Percentiles rank a stretch among this genome's conserved stretches.
Evolutionary conservation across 192 early-diverging fungal genomes (phyloP).

Genomic region (Allomyces macrogynus): DNA sequence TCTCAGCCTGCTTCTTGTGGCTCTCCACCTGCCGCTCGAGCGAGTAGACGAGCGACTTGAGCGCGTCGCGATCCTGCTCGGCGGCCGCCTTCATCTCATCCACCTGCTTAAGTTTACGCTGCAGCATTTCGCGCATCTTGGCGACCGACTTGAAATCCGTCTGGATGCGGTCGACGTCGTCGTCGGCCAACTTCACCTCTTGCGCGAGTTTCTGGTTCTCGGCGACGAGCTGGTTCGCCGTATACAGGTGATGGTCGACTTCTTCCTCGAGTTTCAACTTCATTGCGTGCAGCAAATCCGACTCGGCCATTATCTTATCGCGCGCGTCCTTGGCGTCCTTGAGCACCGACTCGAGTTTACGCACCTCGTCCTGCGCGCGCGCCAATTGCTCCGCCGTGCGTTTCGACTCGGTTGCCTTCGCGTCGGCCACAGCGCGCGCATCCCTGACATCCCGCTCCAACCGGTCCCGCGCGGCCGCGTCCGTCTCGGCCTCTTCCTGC

Average conservation of each 20-base stretch:
- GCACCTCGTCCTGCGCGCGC: neutral
- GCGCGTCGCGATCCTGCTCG: neutral
- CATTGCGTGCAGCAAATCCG: neutral
- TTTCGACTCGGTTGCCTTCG: neutral
- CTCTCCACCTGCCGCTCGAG: conserved; percentile 10
- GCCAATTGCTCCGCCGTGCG: neutral
- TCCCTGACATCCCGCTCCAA: neutral
- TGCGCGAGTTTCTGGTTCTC: neutral
- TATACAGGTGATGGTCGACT: neutral
- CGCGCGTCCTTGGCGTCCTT: neutral
- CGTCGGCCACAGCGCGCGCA: neutral
- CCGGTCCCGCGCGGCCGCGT: neutral
- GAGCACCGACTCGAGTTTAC: neutral
- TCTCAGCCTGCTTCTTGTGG: conserved; percentile 17
- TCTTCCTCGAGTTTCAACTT: neutral
- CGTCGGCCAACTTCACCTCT: neutral
- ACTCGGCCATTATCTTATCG: neutral
- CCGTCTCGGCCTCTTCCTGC: neutral
- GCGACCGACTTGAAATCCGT: neutral
- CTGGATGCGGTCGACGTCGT: neutral
- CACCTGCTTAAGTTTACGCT: neutral
- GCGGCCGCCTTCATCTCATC: neutral
- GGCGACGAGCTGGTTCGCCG: neutral
- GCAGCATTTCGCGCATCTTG: neutral
- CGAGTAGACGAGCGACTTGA: neutral